Base-by-base conservation (phyloP, 768 basidiomycete species). In the Lepiota venenata region DNA sequence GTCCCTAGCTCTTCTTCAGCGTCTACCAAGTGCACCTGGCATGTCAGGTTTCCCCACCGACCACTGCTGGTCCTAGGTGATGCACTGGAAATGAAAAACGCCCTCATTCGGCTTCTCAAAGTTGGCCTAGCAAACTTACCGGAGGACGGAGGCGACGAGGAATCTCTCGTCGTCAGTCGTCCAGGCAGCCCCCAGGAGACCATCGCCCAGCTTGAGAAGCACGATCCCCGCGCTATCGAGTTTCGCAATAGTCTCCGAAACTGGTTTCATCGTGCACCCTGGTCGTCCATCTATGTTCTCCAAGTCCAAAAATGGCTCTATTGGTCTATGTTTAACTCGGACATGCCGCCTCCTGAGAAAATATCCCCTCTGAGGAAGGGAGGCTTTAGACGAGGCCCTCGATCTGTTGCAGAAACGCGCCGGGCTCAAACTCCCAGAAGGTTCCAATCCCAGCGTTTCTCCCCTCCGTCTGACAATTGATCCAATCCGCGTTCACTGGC, bases 391-490 rank as follows among this genome's bases (percentile, higher is more conserved):
- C 35, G 75, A 83, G 37, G 80, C 83, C 1, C 58, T 93, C 4
- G 74, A 76, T 32, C 65, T 86, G 40, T 64, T 95, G 20, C 82
- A 94, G 71, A 83, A 80, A 58, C 85, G 91, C 20, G 73, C 87
- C 1, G 92, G 93, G 12, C 77, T 76, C 50, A 70, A 68, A 40
- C 73, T 94, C 21, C 78, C 82, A 14, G 78, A 84, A 8, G 85
- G 87, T 9, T 77, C 81, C 8, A 76, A 82, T 59, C 74, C 78
- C 1, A 61, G 67, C 42, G 72, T 78, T 41, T 61, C 68, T 11
- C 81, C 88, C 1, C 77, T 91, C 61, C 74, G 85, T 21, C 74
- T 94, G 29, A 93, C 90, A 0, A 67, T 95, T 42, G 95, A 98
- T 70, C 80, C 79, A 7, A 82, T 92, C 55, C 81, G 78, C 54